Evolutionary conservation across 2,329 filamentous ascomycete species (phyloP), one percentile per base, ranked within the genome.

Genomic region (Harringtonia aguacate): DNA sequence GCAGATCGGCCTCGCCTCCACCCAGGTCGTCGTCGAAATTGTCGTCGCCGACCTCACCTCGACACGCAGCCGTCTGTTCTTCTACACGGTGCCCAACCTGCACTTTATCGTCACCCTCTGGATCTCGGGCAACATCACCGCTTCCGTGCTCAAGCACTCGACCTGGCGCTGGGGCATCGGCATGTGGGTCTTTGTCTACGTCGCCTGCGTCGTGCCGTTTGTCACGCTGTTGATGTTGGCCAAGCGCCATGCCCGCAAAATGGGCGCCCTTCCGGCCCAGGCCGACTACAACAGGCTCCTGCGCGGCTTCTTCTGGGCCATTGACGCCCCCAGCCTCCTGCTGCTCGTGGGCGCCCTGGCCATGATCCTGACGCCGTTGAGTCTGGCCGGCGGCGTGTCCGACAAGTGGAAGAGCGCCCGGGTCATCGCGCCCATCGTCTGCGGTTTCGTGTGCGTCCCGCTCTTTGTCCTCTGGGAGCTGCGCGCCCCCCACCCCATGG

Each of bases 101-200:
- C 76, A 75, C 0, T 79, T 77, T 52, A 55, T 79, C 31, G 63
- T 77, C 55, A 81, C 79, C 52, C 76, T 75, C 0, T 81, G 77
- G 77, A 67, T 81, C n/a, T n/a, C n/a, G n/a, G 77, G 77, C n/a
- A 69, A 73, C 46, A 60, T 81, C 41, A 69, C 72, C 0, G 56
- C 58, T 1, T 65, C 71, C 0, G 71, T 79, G 1, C 53, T 79
- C 20, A 51, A 46, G 1, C 55, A 55, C 2, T 72, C 71, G 0
- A 68, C 62, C 2, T 81, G 77, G 77, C 60, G 69, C 47, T 80
- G 75, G 74, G 77, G 77, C 12, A 66, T 77, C 27, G 77, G 75
- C 48, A 79, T 80, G 74, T 81, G 72, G 66, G 66, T 64, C 31
- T 70, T 80, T 48, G 74, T 79, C 36, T 78, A 73, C 52, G 71